Evolutionary conservation across 148 eudicot species (phyloP), one percentile per base, ranked within the genome.

Genomic region (Gaultheria prostrata): DNA sequence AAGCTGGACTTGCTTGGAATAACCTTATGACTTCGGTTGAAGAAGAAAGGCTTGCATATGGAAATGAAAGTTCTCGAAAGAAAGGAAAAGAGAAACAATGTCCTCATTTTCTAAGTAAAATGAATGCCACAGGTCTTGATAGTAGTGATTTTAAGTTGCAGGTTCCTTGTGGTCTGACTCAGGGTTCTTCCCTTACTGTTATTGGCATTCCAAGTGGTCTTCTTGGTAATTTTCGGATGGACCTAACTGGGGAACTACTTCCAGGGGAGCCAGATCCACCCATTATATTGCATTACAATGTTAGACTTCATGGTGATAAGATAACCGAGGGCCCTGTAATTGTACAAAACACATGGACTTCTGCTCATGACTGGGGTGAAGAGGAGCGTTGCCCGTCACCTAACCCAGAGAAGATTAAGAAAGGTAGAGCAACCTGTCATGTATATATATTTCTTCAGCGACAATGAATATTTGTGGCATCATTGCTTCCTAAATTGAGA

Each of bases 201-300:
- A 94, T 97, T 83, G 99, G 97, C 59, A 94, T 90, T 80, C 99
- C 98, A 79, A 91, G 84, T 90, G 99, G 99, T 15, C 90, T 92
- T 88, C 91, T 94, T 80, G 99, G 98, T 86, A 93, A 90, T 85
- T 97, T 97, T 82, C 85, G 89, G 67, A 89, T 97, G 46, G 98
- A 97, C 84, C 88, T 97, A 74, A 91, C 94, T 69, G 99, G 98
- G 56, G 99, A 97, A 86, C 91, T 90, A 30, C 92, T 97, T 65
- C 99, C 97, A 0, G 99, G 97, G 77, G 99, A 97, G 89, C 94
- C 95, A 45, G 99, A 97, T 71, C 98, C 99, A 54, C 98, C 98
- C 18, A 76, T 97, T 87, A 91, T 97, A 70, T 76, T 97, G 86
- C 99, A 97, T 88, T 97, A 93, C 83, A 97, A 97, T 90, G 97